Evolutionary conservation across 2,329 filamentous ascomycete genomes (phyloP), one percentile per base, ranked within the genome.

Genomic region (Aspergillus caelatus): DNA sequence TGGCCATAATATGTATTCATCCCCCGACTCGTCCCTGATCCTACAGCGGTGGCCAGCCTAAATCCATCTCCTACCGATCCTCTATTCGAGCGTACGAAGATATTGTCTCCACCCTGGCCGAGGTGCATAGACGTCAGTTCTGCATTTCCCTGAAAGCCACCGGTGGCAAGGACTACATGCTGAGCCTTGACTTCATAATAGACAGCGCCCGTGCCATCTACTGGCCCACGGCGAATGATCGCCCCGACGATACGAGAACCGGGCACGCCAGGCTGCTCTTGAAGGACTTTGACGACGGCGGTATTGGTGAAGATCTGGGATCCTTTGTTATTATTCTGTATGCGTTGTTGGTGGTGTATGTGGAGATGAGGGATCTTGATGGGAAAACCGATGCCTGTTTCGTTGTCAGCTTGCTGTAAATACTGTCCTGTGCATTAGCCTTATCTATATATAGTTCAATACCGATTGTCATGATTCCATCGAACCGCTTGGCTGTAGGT

Each of bases 391-490:
- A 73, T 70, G 28, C 71, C 71, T 71, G 12, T 52, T 2, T 11
- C 5, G 3, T 16, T 39, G 11, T 26, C n/a, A 30, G 21, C 16
- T 19, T 48, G n/a, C 4, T 8, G 36, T 41, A 41, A 7, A 9
- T 36, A 36, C 1, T 7, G 1, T 41, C 8, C 6, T 39, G 4
- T 57, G 10, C 16, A n/a, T 57, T 34, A 34, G 4, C 4, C 23
- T 26, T 3, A 16, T 57, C 0, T 23, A 19, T 14, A 12, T 28
- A 53, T 57, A 34, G 4, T 14, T 14, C 23, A 50, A 19, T 67
- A 71, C 71, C 70, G 12, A 73, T 73, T 26, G 70, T 72, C 70
- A 73, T 72, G 54, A 73, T 72, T 7, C 70, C 70, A 34, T 72
- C 67, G n/a, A 71, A 73, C 19, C 70, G 63, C 6, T 67, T 30